A percentile compares a stretch with the other conserved stretches of the same genome.
phyloP scores from a whole-genome alignment of 768 basidiomycete genomes.

The Pulveroboletus ravenelii region DNA sequence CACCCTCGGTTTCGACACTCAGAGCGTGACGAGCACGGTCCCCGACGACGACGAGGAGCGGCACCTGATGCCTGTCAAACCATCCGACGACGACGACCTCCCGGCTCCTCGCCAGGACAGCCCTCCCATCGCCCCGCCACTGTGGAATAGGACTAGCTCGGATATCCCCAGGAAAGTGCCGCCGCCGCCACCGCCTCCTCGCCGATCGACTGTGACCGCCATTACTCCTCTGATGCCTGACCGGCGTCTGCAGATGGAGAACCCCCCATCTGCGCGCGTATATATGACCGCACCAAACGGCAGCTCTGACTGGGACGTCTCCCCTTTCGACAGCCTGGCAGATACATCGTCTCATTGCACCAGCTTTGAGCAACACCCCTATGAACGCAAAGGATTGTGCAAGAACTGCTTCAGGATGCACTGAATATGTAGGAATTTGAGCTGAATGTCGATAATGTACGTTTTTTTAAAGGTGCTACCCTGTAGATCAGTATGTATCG shows the following conservation, averaged over 20 bases:
- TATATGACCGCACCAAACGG: slow-evolving; percentile 30
- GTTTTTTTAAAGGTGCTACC: too few relatives aligned
- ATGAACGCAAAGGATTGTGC: slow-evolving; percentile 62
- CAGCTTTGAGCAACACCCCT: slow-evolving; percentile 62
- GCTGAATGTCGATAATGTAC: background rate
- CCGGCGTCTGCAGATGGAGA: slow-evolving; percentile 25
- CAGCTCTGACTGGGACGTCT: slow-evolving; percentile 39
- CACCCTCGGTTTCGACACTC: slow-evolving; percentile 30
- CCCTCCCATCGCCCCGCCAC: slow-evolving; percentile 8
- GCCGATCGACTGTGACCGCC: slow-evolving; percentile 35
- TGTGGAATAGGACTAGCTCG: slow-evolving; percentile 23
- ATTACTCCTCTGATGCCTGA: slow-evolving; percentile 47
- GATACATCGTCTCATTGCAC: slow-evolving; percentile 46
- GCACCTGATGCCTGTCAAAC: slow-evolving; percentile 27
- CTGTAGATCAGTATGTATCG: slow-evolving; percentile 5
- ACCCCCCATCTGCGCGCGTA: slow-evolving; percentile 14
- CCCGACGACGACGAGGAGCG: slow-evolving; percentile 44
- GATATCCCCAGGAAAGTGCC: slow-evolving; percentile 36
- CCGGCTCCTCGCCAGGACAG: slow-evolving; percentile 16
- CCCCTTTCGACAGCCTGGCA: slow-evolving; percentile 62
- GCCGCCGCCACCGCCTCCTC: slow-evolving; percentile 65
- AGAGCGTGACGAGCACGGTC: slow-evolving; percentile 39
- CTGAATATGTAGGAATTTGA: background rate
- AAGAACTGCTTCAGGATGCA: slow-evolving; percentile 62
- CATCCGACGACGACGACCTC: slow-evolving; percentile 22